Base-by-base conservation (phyloP, 352 stramenopile species). In the Aphanomyces stellatus region DNA sequence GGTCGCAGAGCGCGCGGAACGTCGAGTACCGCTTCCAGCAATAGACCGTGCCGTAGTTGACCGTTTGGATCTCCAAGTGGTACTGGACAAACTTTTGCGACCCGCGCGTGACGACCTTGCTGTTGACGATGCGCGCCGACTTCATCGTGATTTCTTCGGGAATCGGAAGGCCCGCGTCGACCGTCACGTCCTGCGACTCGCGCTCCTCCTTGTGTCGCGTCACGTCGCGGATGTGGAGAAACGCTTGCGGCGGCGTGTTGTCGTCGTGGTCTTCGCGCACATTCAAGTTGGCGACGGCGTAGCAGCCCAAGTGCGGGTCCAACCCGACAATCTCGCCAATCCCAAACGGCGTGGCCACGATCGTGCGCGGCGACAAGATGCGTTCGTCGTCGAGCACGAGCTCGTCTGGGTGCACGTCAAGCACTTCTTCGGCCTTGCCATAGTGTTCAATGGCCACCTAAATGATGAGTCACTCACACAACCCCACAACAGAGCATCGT, bases 41-140 rank as follows among this genome's bases (percentile, higher is more conserved):
- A 72, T 80, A 92, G 22, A 95, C 76, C 13, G 86, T 95, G 77
- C 86, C 86, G 71, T 91, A 93, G 78, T 93, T 95, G 41, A 71
- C 88, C 53, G 86, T 95, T 65, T 80, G 76, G 70, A 95, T 90
- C 74, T 95, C 84, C 41, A 95, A 72, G 71, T 95, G 92, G 79
- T 95, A 95, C 74, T 95, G 84, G 55, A 95, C 91, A 60, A 92
- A 95, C 71, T 93, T 93, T 69, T 90, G 91, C 66, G 81, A 81
- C 37, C 78, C 90, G 42, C 78, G 80, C 65, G 91, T 91, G 51
- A 93, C 79, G 62, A 95, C 82, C 51, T 85, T 83, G 67, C 79
- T 90, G 72, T 95, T 85, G 24, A 91, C 83, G 40, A 95, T 93
- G 28, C 84, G 82, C 34, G 85, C 86, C 40, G 86, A 87, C 31